These are phyloP conservation scores for Lactifluus hygrophoroides DNA, from an alignment of 768 basidiomycete species.

Conservation along the genomic window DNA sequence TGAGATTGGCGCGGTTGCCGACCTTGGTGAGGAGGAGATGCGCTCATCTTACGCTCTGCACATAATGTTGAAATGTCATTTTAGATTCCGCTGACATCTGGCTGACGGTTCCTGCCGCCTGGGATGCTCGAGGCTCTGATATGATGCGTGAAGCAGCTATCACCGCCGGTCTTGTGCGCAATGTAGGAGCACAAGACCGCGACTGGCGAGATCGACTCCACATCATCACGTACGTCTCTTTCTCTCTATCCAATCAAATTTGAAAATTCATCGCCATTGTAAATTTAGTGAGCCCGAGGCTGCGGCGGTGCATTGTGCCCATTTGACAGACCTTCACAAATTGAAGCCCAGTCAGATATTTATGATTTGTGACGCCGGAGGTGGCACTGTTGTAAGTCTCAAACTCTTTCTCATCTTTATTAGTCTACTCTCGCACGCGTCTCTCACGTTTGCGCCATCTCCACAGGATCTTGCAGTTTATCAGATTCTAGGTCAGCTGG, in stretches of 20 bases:
- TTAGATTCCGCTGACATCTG: slow-evolving; percentile 77
- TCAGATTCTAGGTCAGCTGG: slow-evolving; percentile 69
- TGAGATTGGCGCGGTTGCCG: slow-evolving; percentile 79
- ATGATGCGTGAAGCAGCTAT: slow-evolving; percentile 85
- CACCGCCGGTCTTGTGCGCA: slow-evolving; percentile 68
- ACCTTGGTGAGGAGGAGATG: slow-evolving; percentile 51
- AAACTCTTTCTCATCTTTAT: background rate
- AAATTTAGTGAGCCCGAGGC: slow-evolving; percentile 60
- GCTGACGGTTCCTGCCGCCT: slow-evolving; percentile 84
- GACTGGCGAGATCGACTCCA: slow-evolving; percentile 73
- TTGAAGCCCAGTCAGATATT: slow-evolving; percentile 77
- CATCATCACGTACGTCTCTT: slow-evolving; percentile 59
- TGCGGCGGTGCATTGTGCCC: slow-evolving; percentile 85
- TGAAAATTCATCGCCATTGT: background rate
- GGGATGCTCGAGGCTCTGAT: slow-evolving; percentile 80
- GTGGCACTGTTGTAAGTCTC: slow-evolving; percentile 18
- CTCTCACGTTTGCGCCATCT: slow-evolving; percentile 16
- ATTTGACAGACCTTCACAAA: slow-evolving; percentile 71
- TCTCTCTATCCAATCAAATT: background rate
- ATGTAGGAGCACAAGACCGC: slow-evolving; percentile 56
- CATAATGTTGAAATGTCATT: background rate
- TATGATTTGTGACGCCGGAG: slow-evolving; percentile 80
- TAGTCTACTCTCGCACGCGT: background rate
- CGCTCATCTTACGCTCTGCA: background rate
- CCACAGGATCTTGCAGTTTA: slow-evolving; percentile 38